phyloP scores from a whole-genome alignment of 163 green algal species.

The Scenedesmus sp. region DNA sequence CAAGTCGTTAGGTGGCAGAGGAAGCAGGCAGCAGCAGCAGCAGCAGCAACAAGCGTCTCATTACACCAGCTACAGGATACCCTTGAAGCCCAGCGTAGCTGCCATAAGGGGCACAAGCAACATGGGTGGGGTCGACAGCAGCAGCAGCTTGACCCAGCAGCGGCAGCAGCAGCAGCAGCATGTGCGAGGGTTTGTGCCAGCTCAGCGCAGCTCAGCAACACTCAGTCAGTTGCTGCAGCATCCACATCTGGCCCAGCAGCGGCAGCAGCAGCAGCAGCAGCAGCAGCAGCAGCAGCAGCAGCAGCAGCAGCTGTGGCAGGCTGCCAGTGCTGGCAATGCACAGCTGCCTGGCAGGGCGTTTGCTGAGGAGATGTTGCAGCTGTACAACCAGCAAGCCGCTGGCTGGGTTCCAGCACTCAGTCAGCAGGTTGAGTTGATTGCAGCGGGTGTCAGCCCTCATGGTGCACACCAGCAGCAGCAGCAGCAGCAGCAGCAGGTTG shows the following conservation, averaged over 20 bases:
- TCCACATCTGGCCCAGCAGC: constrained; percentile 17
- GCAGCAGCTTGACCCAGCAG: not conserved
- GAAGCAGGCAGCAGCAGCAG: not conserved
- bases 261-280: too few species aligned
- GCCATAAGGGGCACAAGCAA: not conserved
- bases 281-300: too few species aligned
- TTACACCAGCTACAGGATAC: constrained; percentile 42
- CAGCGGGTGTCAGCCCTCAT: too few species aligned
- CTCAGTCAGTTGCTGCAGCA: constrained; percentile 43
- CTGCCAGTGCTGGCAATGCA: not conserved
- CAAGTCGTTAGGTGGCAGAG: not conserved
- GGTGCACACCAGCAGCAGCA: not conserved
- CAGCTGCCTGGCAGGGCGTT: not conserved
- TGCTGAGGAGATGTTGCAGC: constrained; percentile 17
- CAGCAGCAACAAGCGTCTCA: not conserved
- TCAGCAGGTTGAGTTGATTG: not conserved
- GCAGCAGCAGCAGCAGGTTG: constrained; percentile 29
- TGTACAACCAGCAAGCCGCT: constrained; percentile 27
- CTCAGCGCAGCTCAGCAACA: not conserved
- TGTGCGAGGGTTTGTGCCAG: not conserved
- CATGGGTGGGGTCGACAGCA: not conserved
- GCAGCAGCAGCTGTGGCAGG: not conserved
- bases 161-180: constrained; percentile 25
- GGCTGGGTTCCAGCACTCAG: not conserved
- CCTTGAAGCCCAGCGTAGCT: constrained; percentile 37